Conservation (phyloP, 257 asterid genomes). For the Solanum medicagineum region DNA sequence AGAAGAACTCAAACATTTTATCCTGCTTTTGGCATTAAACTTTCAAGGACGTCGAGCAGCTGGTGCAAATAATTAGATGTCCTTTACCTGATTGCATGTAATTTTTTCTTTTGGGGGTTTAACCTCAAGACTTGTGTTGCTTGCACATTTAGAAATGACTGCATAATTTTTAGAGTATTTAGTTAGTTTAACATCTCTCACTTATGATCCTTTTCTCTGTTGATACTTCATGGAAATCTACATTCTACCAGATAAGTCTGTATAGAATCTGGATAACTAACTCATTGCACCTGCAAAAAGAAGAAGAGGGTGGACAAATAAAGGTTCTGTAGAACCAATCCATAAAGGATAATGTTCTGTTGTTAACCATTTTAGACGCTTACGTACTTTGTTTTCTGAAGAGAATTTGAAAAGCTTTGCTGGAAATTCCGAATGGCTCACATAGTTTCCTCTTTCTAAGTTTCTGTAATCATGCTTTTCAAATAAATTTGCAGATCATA, state of each 20-base stretch:
- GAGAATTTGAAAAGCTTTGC: neutral
- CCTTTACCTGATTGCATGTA: neutral
- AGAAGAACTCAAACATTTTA: neutral
- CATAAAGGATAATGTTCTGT: neutral
- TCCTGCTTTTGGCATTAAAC: neutral
- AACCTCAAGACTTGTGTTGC: neutral
- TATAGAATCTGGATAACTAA: neutral
- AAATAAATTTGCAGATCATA: conserved; percentile 64
- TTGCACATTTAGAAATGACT: neutral
- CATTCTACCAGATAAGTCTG: neutral
- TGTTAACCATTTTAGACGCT: neutral
- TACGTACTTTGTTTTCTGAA: neutral
- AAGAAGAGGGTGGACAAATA: neutral
- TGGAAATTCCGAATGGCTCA: neutral
- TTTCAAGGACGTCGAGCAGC: neutral
- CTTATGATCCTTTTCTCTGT: neutral
- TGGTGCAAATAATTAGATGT: neutral
- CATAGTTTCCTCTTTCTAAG: neutral
- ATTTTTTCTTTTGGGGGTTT: neutral
- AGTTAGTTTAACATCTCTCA: neutral
- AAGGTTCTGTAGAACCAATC: neutral
- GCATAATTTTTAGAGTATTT: neutral
- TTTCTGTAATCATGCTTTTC: neutral
- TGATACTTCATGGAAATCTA: neutral
- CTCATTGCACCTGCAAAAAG: neutral